These are phyloP conservation scores for Talaromyces sp. DNA, from an alignment of 2,329 filamentous ascomycete species.

Conservation along the genomic window DNA sequence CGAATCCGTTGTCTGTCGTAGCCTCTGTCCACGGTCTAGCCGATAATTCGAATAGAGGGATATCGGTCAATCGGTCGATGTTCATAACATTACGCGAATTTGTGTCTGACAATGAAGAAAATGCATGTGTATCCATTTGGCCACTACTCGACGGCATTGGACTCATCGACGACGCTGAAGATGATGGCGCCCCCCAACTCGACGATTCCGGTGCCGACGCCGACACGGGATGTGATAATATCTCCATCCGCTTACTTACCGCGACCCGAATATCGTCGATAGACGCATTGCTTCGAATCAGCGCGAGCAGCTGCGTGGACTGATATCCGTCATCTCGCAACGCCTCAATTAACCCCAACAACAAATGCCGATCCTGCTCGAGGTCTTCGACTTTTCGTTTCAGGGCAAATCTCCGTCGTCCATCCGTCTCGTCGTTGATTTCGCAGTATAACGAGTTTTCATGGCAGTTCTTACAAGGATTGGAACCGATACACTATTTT, in stretches of 20 bases:
- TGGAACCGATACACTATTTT: conserved; percentile 16
- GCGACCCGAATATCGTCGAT: conserved; percentile 24
- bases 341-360: conserved; percentile 13
- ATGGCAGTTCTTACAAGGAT: conserved; percentile 17
- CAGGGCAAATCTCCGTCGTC: conserved; percentile 14
- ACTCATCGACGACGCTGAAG: not conserved
- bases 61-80: conserved; percentile 20
- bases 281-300: conserved; percentile 27
- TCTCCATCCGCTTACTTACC: conserved; percentile 14
- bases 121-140: not conserved
- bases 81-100: conserved; percentile 16
- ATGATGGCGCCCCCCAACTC: conserved; percentile 11
- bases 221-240: conserved; percentile 13
- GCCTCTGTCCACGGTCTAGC: conserved; percentile 33
- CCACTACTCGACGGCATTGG: not conserved
- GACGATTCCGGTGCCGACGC: conserved; percentile 17
- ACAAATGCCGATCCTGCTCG: conserved; percentile 16
- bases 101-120: not conserved
- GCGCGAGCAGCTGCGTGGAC: conserved; percentile 22
- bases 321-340: conserved; percentile 17
- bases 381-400: conserved; percentile 19
- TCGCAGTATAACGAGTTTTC: conserved; percentile 18
- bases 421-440: conserved; percentile 18
- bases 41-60: conserved; percentile 21
- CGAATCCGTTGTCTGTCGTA: conserved; percentile 29